A percentile compares a stretch with the other conserved stretches of the same genome.
Conservation (phyloP, 108 stramenopile genomes). For the Bacterosira constricta region DNA sequence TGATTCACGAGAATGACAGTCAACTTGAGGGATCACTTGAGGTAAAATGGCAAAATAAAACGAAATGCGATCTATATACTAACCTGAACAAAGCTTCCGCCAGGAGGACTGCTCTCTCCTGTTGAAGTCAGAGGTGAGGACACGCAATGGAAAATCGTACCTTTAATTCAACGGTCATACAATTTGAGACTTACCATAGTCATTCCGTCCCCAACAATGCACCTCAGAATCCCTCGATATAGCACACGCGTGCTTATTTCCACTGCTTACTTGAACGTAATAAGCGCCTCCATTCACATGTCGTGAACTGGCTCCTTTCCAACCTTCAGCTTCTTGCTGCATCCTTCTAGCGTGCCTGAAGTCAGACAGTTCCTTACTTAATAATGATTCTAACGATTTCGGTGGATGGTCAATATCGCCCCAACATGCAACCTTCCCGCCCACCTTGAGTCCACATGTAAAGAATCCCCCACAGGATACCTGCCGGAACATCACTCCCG, state of each 20-base stretch:
- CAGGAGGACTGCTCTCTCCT: constrained; percentile 30
- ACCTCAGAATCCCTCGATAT: constrained; percentile 16
- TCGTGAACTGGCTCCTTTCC: background rate
- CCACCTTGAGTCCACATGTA: constrained; percentile 28
- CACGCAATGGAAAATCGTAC: too few relatives aligned
- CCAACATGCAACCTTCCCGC: constrained; percentile 29
- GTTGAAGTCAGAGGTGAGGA: too few relatives aligned
- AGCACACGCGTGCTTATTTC: constrained; percentile 43
- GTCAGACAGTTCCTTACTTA: background rate
- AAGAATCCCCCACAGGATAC: constrained; percentile 32
- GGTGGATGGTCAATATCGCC: constrained; percentile 32
- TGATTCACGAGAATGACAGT: background rate
- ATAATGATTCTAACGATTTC: background rate
- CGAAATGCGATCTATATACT: background rate
- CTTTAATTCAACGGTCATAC: too few relatives aligned
- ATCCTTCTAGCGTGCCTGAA: constrained; percentile 14
- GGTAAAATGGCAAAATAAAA: background rate
- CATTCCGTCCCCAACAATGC: constrained; percentile 42
- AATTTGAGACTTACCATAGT: too few relatives aligned
- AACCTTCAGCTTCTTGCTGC: constrained; percentile 4
- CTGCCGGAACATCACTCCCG: constrained; percentile 32
- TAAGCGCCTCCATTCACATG: constrained; percentile 12
- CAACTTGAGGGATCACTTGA: background rate
- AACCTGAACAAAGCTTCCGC: constrained; percentile 25
- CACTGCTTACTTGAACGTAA: constrained; percentile 40